phyloP scores from a whole-genome alignment of 2,329 filamentous ascomycete species.

The Didymella sp. region DNA sequence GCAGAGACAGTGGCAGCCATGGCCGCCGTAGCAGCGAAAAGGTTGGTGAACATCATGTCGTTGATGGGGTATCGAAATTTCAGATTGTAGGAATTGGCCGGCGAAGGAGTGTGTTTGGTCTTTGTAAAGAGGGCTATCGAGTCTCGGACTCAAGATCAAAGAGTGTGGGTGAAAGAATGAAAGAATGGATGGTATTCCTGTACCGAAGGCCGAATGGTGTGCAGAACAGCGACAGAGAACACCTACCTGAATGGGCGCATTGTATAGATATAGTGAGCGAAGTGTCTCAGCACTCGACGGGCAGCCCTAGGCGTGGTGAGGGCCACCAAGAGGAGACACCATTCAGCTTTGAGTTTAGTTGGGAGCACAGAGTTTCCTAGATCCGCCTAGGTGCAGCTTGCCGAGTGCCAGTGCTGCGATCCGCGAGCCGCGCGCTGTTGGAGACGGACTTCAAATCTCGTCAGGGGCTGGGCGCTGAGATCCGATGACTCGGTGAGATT shows the following conservation, averaged over 20 bases:
- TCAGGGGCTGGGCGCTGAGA: slow-evolving; percentile 30
- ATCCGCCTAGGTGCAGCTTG: slow-evolving; percentile 24
- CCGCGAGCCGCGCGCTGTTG: slow-evolving; percentile 33
- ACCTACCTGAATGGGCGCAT: slow-evolving; percentile 18
- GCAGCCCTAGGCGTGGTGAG: slow-evolving; percentile 23
- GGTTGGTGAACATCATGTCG: slow-evolving; percentile 40
- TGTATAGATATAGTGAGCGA: slow-evolving; percentile 31
- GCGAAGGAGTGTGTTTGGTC: slow-evolving; percentile 33
- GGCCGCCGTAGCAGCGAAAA: slow-evolving; percentile 38
- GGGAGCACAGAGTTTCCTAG: slow-evolving; percentile 22
- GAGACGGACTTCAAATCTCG: slow-evolving; percentile 19
- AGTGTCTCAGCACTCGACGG: slow-evolving; percentile 25
- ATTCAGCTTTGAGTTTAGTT: slow-evolving; percentile 23
- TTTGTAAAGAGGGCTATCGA: slow-evolving; percentile 37
- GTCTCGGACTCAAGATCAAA: slow-evolving; percentile 45
- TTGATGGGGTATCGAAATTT: slow-evolving; percentile 17
- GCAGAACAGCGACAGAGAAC: slow-evolving; percentile 24
- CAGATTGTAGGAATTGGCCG: slow-evolving; percentile 16
- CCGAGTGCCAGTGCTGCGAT: slow-evolving; percentile 23
- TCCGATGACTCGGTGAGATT: slow-evolving; percentile 8
- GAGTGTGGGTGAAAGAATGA: slow-evolving; percentile 35
- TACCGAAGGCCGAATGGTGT: slow-evolving; percentile 37
- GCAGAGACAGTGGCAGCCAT: slow-evolving; percentile 42
- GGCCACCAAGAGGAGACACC: slow-evolving; percentile 21
- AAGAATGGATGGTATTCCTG: slow-evolving; percentile 46